Conservation (phyloP, 495 filamentous ascomycete genomes). For the Hypoxylon lenormandii region DNA sequence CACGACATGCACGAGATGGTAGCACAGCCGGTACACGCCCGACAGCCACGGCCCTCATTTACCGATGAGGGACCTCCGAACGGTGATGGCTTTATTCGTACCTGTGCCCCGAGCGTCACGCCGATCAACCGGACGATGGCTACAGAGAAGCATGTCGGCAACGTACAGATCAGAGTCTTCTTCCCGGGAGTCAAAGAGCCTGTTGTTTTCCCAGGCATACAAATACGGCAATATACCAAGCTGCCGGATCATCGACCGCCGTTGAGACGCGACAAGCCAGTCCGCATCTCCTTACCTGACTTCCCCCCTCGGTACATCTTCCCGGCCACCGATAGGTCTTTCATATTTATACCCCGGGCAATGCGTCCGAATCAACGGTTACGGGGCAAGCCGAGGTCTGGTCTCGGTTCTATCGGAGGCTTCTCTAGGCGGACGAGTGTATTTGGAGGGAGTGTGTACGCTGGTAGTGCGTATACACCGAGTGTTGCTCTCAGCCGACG, state of each 20-base stretch:
- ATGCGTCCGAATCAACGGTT: slow-evolving; percentile 88
- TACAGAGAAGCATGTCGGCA: slow-evolving; percentile 73
- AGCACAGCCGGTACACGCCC: slow-evolving; percentile 59
- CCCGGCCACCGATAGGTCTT: slow-evolving; percentile 86
- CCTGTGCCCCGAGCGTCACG: slow-evolving; percentile 56
- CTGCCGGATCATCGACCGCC: slow-evolving; percentile 95
- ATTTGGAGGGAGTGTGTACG: slow-evolving; percentile 79
- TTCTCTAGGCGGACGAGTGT: slow-evolving; percentile 77
- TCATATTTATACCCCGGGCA: slow-evolving; percentile 97
- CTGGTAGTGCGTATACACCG: slow-evolving; percentile 85
- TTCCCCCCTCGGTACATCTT: slow-evolving; percentile 85
- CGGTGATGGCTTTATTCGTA: slow-evolving; percentile 60
- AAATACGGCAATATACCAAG: slow-evolving; percentile 87
- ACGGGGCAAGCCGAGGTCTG: slow-evolving; percentile 77
- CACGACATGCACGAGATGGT: slow-evolving; percentile 96
- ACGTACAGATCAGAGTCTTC: slow-evolving; percentile 83
- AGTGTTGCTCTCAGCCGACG: slow-evolving; percentile 91
- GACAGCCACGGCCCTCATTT: slow-evolving; percentile 53
- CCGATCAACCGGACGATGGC: slow-evolving; percentile 71
- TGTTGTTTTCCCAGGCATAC: slow-evolving; percentile 75
- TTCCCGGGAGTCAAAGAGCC: slow-evolving; percentile 79
- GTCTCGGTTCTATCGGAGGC: slow-evolving; percentile 72
- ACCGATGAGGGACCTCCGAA: slow-evolving; percentile 59
- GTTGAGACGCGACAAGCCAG: slow-evolving; percentile 94
- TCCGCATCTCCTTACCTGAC: slow-evolving; percentile 89